Evolutionary conservation across 306 rosid species (phyloP).

Genomic region (Gleditsia sinensis): DNA sequence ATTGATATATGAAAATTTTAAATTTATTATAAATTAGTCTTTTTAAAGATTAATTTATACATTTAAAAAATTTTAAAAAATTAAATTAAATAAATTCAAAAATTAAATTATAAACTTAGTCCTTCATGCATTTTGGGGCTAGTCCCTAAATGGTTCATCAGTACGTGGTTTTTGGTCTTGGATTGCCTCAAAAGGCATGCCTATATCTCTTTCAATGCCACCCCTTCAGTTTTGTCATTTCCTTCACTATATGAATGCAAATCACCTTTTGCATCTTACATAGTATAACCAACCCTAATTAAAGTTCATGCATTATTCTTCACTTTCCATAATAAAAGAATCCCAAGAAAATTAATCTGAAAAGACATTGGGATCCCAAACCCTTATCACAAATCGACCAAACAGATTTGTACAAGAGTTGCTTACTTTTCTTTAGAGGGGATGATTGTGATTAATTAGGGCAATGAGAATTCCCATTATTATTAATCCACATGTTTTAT

Average conservation of each 20-base stretch:
- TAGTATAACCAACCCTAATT: conserved; percentile 29
- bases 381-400: conserved; percentile 43
- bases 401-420: conserved; percentile 24
- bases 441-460: conserved; percentile 14
- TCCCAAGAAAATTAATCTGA: conserved; percentile 34
- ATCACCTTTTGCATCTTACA: conserved; percentile 39
- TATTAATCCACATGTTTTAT: not conserved
- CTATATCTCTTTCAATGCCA: conserved; percentile 19
- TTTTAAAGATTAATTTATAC: too few species aligned
- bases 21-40: too few species aligned
- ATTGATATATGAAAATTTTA: too few species aligned
- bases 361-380: conserved; percentile 23
- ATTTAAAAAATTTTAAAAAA: too few species aligned
- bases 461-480: conserved; percentile 21
- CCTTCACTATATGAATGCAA: conserved; percentile 35
- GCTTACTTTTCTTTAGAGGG: not conserved
- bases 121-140: too few species aligned
- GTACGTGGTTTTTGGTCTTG: conserved; percentile 21
- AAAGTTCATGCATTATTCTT: conserved; percentile 36
- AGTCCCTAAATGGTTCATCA: not conserved
- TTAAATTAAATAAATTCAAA: too few species aligned
- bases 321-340: conserved; percentile 31
- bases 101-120: too few species aligned
- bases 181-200: conserved; percentile 12
- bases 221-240: not conserved